Conservation (phyloP, 441 rosid species). For the Manihot esculenta region DNA sequence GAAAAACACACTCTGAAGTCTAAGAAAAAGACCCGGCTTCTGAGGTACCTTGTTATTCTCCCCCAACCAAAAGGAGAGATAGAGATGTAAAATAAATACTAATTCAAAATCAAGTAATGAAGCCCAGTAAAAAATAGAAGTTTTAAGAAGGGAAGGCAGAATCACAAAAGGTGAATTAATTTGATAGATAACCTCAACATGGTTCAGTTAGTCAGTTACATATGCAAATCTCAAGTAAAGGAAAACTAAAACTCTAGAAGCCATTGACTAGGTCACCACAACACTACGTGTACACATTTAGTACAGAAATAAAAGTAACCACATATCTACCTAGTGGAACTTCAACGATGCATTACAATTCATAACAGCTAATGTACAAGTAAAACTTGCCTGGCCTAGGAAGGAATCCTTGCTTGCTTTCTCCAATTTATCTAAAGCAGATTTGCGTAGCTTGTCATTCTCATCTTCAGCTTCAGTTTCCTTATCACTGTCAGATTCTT, state of each 20-base stretch:
- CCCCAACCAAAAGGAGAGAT: no score
- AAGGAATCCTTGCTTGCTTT: conserved; percentile 79
- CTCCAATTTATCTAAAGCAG: conserved; percentile 75
- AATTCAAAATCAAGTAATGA: conserved; percentile 4
- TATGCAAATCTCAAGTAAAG: background rate
- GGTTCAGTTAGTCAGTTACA: background rate
- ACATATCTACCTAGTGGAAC: background rate
- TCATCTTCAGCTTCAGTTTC: conserved; percentile 53
- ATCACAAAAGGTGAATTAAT: background rate
- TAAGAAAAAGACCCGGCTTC: no score
- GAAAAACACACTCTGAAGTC: background rate
- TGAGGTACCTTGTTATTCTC: no score
- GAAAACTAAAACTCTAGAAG: background rate
- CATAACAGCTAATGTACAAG: conserved; percentile 6
- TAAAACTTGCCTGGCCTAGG: conserved; percentile 83
- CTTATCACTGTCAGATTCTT: conserved; percentile 45
- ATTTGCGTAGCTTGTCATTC: conserved; percentile 51
- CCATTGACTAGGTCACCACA: background rate
- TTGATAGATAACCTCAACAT: background rate
- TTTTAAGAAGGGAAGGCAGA: conserved; percentile 16
- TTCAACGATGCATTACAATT: background rate
- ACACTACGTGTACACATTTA: background rate
- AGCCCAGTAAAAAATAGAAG: conserved; percentile 11
- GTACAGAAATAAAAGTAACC: background rate
- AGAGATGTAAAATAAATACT: background rate